These are phyloP conservation scores for Puccinia triticina DNA, from an alignment of 1,284 basidiomycete species.

Conservation along the genomic window DNA sequence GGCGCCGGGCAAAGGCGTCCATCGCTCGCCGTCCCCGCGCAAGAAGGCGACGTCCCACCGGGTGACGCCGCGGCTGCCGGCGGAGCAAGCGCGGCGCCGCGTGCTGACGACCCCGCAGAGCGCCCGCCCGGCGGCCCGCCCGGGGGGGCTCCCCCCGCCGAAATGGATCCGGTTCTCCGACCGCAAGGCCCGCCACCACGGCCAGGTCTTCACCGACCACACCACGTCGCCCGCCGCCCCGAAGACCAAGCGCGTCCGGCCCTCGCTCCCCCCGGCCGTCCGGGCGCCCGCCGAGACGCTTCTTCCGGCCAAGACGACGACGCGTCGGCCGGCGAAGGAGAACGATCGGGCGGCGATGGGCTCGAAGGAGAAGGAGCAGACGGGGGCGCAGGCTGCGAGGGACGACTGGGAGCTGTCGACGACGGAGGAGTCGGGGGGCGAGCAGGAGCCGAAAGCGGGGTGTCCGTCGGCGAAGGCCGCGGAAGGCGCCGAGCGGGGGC, in stretches of 20 bases:
- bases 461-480: too few species aligned
- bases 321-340: not conserved
- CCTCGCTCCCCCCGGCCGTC: not conserved
- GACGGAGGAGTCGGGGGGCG: not conserved
- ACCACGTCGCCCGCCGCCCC: too few species aligned
- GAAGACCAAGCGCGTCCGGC: too few species aligned
- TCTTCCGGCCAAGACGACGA: not conserved
- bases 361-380: not conserved
- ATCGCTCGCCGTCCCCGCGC: too few species aligned
- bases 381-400: not conserved
- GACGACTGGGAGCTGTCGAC: not conserved
- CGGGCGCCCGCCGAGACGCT: not conserved
- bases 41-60: not conserved
- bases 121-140: not conserved
- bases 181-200: slow-evolving; percentile 4
- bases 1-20: not conserved
- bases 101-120: not conserved
- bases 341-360: not conserved
- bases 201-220: slow-evolving; percentile 31
- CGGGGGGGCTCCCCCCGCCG: not conserved
- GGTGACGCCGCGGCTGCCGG: not conserved
- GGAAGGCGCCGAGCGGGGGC: not conserved
- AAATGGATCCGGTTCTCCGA: slow-evolving; percentile 42
- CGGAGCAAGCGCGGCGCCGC: not conserved
- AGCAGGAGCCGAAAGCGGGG: too few species aligned